Evolutionary conservation across 345 rosid species (phyloP), one percentile per base, ranked within the genome.

Genomic region (Camelina sativa): DNA sequence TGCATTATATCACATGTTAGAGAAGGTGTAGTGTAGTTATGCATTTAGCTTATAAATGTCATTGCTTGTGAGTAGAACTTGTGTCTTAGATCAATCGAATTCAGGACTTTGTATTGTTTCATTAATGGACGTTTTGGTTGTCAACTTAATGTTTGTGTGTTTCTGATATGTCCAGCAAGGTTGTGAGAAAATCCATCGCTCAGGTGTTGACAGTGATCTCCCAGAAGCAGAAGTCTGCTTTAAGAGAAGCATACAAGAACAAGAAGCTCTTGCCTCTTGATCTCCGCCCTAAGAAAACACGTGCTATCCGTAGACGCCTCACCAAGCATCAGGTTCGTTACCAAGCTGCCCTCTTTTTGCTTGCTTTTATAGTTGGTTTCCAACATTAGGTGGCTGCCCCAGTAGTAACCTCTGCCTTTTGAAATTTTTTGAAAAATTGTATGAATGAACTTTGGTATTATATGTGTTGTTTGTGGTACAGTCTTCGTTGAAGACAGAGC

Each of bases 231-330:
- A 93, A 93, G 76, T 72, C 80, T 44, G 91, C 89, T 0, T 43
- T 93, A 57, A 91, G 97, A 81, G 93, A 91, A 15, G 98, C 75
- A 5, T 93, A 88, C 79, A 86, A 89, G 87, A 91, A 86, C 23
- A 93, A 91, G 85, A 93, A 87, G 77, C 74, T 80, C n/a, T 64
- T 91, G 81, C 98, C 98, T 1, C 98, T 93, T 32, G 98, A 93
- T 79, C 84, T 91, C 15, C 98, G 98, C 17, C 98, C 97, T 60
- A 93, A 93, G 92, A 93, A 93, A 84, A 93, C 98, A 60, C 82
- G 98, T 52, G 97, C 98, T 37, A 93, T 93, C 62, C 90, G 98
- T 17, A 85, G 97, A 71, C 86, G 86, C 74, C 97, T 93, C 23
- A 91, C 98, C 68, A 93, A 93, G 65, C 88, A 89, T 73, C 98